Evolutionary conservation across 257 asterid genomes (phyloP).

Genomic region (Solanum sparsipilum): DNA sequence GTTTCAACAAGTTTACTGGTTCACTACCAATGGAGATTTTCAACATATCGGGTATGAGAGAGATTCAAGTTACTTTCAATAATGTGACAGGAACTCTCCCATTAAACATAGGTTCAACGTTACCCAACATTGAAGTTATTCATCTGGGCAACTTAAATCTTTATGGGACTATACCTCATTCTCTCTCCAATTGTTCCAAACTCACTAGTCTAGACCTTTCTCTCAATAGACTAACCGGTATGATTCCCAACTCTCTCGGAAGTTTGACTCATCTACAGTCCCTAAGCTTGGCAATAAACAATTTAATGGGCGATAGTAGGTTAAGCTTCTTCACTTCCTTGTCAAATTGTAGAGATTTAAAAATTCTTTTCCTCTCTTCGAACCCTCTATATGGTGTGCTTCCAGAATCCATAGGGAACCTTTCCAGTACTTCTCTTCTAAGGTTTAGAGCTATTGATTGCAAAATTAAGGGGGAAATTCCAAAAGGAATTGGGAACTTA

Average conservation of each 20-base stretch:
- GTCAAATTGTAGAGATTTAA: background rate
- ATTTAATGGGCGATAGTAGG: background rate
- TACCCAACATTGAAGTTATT: background rate
- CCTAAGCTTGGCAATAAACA: background rate
- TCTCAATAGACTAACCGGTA: background rate
- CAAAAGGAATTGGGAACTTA: background rate
- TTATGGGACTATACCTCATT: background rate
- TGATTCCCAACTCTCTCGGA: background rate
- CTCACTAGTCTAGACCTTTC: background rate
- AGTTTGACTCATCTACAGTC: background rate
- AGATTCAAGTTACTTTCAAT: background rate
- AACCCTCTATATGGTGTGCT: background rate
- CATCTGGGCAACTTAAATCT: too few species aligned
- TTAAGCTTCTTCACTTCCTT: background rate
- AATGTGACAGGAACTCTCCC: background rate
- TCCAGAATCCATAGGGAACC: background rate
- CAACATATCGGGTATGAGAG: background rate
- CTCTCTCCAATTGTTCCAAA: background rate
- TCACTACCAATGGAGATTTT: background rate
- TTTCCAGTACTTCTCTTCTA: background rate
- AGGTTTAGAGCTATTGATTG: background rate
- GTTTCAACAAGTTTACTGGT: background rate
- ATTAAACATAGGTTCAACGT: background rate
- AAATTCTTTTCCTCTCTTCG: rapidly evolving
- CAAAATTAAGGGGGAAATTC: background rate